Conservation (phyloP, 768 basidiomycete genomes). For the Leccinum subgranulosum region DNA sequence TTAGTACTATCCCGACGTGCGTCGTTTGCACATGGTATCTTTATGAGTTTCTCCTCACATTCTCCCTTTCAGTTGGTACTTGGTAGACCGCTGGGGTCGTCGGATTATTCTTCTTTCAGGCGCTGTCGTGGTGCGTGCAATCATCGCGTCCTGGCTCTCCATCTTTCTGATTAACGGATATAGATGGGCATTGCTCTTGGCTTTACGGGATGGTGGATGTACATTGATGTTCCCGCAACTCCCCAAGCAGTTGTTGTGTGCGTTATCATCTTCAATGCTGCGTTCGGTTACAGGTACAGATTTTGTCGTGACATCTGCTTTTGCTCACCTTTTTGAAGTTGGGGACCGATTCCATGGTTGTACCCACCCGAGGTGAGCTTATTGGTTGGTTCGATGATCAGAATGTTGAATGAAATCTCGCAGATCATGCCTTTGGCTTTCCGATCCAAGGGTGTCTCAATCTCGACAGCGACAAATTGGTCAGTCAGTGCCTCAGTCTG, state of each 20-base stretch:
- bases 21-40: conserved; percentile 25
- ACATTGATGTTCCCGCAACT: conserved; percentile 80
- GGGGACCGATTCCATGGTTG: conserved; percentile 88
- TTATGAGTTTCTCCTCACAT: conserved; percentile 3
- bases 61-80: conserved; percentile 68
- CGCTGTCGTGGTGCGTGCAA: conserved; percentile 62
- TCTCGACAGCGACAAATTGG: conserved; percentile 89
- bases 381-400: background rate
- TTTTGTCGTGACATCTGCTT: background rate
- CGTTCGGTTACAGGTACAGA: conserved; percentile 79
- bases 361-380: conserved; percentile 75
- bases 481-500: conserved; percentile 15
- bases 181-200: conserved; percentile 82
- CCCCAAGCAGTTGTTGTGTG: conserved; percentile 85
- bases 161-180: conserved; percentile 1
- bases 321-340: conserved; percentile 34
- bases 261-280: conserved; percentile 91
- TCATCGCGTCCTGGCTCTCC: background rate
- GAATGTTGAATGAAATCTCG: conserved; percentile 2
- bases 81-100: conserved; percentile 90
- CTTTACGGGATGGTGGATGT: conserved; percentile 91
- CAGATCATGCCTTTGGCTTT: conserved; percentile 88
- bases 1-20: conserved; percentile 81
- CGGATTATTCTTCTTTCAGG: conserved; percentile 84
- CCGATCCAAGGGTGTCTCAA: conserved; percentile 92